A percentile compares a stretch with the other conserved stretches of the same genome.
Conservation (phyloP, 441 rosid genomes). For the Croton laevigatus region DNA sequence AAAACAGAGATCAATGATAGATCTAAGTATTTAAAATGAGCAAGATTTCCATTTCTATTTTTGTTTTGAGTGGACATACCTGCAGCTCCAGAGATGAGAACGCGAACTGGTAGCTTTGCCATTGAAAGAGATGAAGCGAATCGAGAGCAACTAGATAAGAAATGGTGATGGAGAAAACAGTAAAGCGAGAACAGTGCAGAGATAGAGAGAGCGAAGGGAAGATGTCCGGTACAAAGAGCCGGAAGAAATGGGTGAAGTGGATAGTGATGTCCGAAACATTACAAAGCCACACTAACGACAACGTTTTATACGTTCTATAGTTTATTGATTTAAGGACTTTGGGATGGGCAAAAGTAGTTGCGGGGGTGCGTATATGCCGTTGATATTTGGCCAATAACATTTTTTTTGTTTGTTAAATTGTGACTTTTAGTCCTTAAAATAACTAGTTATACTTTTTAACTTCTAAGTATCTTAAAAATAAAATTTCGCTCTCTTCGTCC, state of each 20-base stretch:
- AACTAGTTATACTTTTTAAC: too few relatives aligned
- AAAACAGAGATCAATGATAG: constrained; percentile 13
- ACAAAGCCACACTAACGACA: background rate
- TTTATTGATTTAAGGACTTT: background rate
- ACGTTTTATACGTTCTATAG: background rate
- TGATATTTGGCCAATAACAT: too few relatives aligned
- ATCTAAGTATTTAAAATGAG: constrained; percentile 2
- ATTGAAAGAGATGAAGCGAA: constrained; percentile 33
- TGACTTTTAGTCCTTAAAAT: too few relatives aligned
- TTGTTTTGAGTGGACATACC: constrained; percentile 34
- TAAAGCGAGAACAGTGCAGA: background rate
- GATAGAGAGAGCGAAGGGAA: background rate
- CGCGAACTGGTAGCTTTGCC: constrained; percentile 88
- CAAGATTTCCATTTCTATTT: background rate
- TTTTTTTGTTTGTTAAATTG: too few relatives aligned
- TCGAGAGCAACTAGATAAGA: background rate
- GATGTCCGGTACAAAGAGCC: background rate
- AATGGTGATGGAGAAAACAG: background rate
- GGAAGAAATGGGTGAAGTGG: background rate
- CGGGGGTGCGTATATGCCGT: constrained; percentile 14
- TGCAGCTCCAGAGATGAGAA: constrained; percentile 94
- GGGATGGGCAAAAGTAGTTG: background rate
- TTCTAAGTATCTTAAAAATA: too few relatives aligned
- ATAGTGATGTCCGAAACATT: background rate
- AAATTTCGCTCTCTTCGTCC: too few relatives aligned